These are phyloP conservation scores for Camelina sativa DNA, from an alignment of 345 rosid species.

Conservation along the genomic window DNA sequence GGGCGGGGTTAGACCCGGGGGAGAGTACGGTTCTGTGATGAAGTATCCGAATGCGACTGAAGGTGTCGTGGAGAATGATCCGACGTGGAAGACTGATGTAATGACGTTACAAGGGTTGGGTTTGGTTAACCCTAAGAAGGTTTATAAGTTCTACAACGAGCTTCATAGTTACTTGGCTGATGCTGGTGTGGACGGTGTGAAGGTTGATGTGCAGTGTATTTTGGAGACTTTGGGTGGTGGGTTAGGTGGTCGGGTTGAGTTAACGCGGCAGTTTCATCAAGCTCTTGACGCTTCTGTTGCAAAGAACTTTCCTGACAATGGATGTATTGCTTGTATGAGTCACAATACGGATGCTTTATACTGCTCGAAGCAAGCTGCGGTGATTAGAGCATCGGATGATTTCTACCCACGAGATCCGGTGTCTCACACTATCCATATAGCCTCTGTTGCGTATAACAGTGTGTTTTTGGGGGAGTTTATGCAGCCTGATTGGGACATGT, in stretches of 20 bases:
- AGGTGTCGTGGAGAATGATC: conserved; percentile 82
- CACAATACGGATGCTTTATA: conserved; percentile 94
- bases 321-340: conserved; percentile 96
- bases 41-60: conserved; percentile 69
- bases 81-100: conserved; percentile 74
- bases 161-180: conserved; percentile 79
- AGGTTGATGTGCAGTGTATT: conserved; percentile 91
- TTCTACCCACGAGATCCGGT: conserved; percentile 90
- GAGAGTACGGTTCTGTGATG: conserved; percentile 69
- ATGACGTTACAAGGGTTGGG: conserved; percentile 85
- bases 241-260: conserved; percentile 83
- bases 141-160: conserved; percentile 71
- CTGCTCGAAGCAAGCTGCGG: conserved; percentile 95
- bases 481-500: conserved; percentile 99
- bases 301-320: conserved; percentile 80
- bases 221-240: conserved; percentile 87
- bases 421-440: conserved; percentile 91
- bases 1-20: conserved; percentile 95
- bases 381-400: conserved; percentile 94
- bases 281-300: conserved; percentile 90
- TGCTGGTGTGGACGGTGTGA: conserved; percentile 91
- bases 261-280: conserved; percentile 84
- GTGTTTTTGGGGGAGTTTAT: conserved; percentile 90
- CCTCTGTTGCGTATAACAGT: conserved; percentile 86
- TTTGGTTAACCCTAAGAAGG: conserved; percentile 73